Conservation (phyloP, 2,329 filamentous ascomycete genomes). For the Ophiostoma montium region DNA sequence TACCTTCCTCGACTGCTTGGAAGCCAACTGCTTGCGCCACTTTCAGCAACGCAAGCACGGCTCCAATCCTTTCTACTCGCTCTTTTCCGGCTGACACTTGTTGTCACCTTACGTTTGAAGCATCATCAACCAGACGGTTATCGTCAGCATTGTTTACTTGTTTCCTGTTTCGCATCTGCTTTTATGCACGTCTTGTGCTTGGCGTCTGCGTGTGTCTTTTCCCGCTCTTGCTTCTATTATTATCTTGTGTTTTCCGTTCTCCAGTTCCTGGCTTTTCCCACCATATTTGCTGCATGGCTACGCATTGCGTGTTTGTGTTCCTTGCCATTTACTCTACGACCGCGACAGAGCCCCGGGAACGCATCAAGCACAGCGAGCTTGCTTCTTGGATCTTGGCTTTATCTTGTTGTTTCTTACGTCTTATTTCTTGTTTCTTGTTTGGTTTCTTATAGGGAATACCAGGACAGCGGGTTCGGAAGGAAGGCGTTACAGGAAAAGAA, state of each 20-base stretch:
- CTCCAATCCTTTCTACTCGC: background rate
- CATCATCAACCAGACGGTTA: too few species aligned
- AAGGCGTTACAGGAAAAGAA: background rate
- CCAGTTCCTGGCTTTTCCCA: background rate
- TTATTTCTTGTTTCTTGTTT: background rate
- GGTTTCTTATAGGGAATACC: background rate
- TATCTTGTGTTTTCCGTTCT: background rate
- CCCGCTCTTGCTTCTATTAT: too few species aligned
- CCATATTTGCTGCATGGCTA: background rate
- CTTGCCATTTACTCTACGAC: background rate
- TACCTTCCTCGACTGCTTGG: background rate
- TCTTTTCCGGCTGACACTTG: background rate
- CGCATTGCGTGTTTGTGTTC: background rate
- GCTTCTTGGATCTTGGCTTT: background rate
- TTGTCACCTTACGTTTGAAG: background rate
- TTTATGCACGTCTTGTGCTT: too few species aligned
- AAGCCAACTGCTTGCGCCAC: background rate
- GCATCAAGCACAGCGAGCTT: too few species aligned
- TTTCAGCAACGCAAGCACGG: conserved; percentile 1
- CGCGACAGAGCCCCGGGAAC: too few species aligned
- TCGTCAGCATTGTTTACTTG: too few species aligned
- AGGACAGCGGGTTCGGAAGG: background rate
- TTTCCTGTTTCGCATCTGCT: too few species aligned
- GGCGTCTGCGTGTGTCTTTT: background rate
- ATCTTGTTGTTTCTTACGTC: background rate